Evolutionary conservation across 495 filamentous ascomycete genomes (phyloP), one percentile per base, ranked within the genome.

Genomic region (Penicillium parvum): DNA sequence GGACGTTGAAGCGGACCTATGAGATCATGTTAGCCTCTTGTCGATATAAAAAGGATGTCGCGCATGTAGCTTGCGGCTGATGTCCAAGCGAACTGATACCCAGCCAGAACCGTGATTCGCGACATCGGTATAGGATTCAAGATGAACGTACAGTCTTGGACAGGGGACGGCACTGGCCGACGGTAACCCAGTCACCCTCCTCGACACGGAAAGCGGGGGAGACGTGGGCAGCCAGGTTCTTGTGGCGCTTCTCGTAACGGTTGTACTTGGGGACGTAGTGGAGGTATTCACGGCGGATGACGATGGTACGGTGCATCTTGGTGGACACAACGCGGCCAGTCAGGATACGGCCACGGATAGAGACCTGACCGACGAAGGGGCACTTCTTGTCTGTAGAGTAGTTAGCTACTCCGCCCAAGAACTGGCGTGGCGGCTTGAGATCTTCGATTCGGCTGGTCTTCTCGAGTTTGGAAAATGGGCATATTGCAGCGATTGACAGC

Each of bases 251-350:
- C 87, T 99, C 94, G 75, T 99, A 99, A 82, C 92, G 84, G 66
- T 86, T 76, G 81, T 96, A 97, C 76, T 97, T 97, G 66, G 90
- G 90, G 68, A 97, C 82, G 82, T 86, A 97, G 82, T 97, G 92
- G 54, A 98, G 90, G 79, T 97, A 99, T 80, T 99, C 94, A 72
- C 92, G 88, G 71, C 92, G 94, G 81, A 99, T 95, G 79, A 97
- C 82, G 66, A 96, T 79, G 60, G 92, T 98, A 68, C 90, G 84
- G 85, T 96, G 90, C 90, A 96, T 96, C 85, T 96, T 96, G 69
- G 94, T 99, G 52, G 90, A 96, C 67, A 97, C 86, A 60, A 99
- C 92, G 67, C 87, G 94, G 63, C 92, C 92, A 64, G 91, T 96
- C 53, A 99, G 79, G 84, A 99, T 96, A 90, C 92, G 90, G 68